A percentile compares a stretch with the other conserved stretches of the same genome.
phyloP scores from a whole-genome alignment of 1,139 yeast species.

The Pichia sp. region DNA sequence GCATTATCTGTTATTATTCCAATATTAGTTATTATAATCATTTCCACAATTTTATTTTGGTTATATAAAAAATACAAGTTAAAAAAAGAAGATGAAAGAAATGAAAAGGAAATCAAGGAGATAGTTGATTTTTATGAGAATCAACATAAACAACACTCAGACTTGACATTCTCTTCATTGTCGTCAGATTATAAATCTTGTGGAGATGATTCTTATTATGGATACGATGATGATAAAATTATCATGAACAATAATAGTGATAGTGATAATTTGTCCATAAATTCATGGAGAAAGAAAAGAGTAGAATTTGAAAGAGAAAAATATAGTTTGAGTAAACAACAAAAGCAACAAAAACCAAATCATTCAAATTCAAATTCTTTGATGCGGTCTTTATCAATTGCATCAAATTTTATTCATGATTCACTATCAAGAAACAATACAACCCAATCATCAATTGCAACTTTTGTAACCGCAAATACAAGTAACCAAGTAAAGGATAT shows the following conservation, averaged over 20 bases:
- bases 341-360: not conserved
- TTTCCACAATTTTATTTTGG: conserved; percentile 17
- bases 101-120: conserved; percentile 27
- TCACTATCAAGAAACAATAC: conserved; percentile 24
- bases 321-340: not conserved
- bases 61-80: conserved; percentile 23
- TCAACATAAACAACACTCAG: conserved; percentile 16
- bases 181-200: conserved; percentile 18
- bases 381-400: conserved; percentile 23
- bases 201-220: not conserved
- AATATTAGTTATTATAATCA: conserved; percentile 22
- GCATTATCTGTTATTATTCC: conserved; percentile 30
- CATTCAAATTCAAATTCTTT: conserved; percentile 14
- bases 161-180: conserved; percentile 20
- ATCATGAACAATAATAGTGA: conserved; percentile 27
- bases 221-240: conserved; percentile 15
- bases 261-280: conserved; percentile 41
- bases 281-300: conserved; percentile 48
- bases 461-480: conserved; percentile 23
- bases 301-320: conserved; percentile 36
- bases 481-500: conserved; percentile 6
- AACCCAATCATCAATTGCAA: conserved; percentile 24
- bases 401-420: conserved; percentile 21
- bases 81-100: conserved; percentile 23
- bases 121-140: conserved; percentile 29